Conservation (phyloP, 208 protist genomes). For the Trypanosoma brucei region DNA sequence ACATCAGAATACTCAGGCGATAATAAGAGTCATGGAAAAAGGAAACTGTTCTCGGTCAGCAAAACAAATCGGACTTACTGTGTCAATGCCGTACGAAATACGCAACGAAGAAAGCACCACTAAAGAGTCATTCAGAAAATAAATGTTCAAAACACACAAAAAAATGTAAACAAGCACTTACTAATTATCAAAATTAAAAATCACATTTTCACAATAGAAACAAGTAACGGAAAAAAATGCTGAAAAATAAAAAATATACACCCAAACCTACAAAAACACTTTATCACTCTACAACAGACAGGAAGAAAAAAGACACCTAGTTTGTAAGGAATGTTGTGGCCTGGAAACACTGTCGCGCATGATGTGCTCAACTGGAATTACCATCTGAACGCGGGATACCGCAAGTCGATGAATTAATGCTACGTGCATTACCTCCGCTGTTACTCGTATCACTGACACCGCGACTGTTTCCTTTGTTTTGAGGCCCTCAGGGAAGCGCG, state of each 20-base stretch:
- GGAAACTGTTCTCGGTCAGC: constrained; percentile 1
- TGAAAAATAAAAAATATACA: too few species aligned
- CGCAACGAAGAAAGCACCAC: background rate
- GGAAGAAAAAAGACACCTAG: background rate
- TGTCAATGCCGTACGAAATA: constrained; percentile 8
- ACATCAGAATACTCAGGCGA: constrained; percentile 3
- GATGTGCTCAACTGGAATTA: background rate
- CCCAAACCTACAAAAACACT: too few species aligned
- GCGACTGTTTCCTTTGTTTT: background rate
- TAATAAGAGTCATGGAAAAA: constrained; percentile 10
- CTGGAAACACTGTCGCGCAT: background rate
- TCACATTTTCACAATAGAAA: too few species aligned
- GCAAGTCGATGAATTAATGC: constrained; percentile 17
- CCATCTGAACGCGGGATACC: constrained; percentile 18
- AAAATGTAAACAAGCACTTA: too few species aligned
- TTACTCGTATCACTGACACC: constrained; percentile 30
- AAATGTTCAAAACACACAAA: too few species aligned
- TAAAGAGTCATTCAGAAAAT: too few species aligned
- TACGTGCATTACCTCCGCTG: constrained; percentile 28
- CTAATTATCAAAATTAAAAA: too few species aligned
- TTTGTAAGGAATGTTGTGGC: background rate
- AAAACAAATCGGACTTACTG: constrained; percentile 4
- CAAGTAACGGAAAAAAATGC: too few species aligned
- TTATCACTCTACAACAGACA: too few species aligned
- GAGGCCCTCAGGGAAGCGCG: background rate